These are phyloP conservation scores for Exobasidium rhododendri DNA, from an alignment of 1,284 basidiomycete species.

Conservation along the genomic window DNA sequence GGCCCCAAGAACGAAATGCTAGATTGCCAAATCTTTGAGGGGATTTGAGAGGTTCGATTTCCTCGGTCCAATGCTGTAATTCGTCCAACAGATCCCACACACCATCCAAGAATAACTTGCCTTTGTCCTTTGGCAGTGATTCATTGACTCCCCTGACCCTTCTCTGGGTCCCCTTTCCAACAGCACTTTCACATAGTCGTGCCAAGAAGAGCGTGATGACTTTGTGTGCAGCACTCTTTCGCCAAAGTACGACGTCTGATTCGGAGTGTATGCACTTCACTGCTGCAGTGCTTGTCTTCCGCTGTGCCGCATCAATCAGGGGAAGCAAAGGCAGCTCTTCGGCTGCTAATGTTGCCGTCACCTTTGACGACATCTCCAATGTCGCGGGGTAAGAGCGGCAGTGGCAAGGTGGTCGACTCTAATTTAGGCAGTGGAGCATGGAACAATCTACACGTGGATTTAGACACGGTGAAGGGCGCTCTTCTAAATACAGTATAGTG, in stretches of 20 bases:
- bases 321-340: constrained; percentile 28
- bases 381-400: no score
- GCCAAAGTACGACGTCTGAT: constrained; percentile 50
- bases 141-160: constrained; percentile 4
- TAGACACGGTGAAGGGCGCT: no score
- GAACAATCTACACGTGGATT: no score
- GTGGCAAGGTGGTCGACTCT: no score
- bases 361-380: constrained; percentile 1
- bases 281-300: background rate
- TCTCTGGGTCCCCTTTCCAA: constrained; percentile 34
- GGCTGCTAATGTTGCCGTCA: constrained; percentile 18
- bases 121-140: background rate
- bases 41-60: constrained; percentile 72
- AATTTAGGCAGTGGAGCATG: no score
- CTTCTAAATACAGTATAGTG: background rate
- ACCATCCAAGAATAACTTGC: constrained; percentile 54
- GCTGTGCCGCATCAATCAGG: constrained; percentile 17
- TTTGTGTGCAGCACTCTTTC: constrained; percentile 37
- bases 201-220: constrained; percentile 43
- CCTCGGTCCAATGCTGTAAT: constrained; percentile 75
- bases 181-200: constrained; percentile 48
- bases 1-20: constrained; percentile 83
- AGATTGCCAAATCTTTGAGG: constrained; percentile 93
- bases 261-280: constrained; percentile 19
- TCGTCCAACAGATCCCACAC: constrained; percentile 66